Conservation (phyloP, 228 moss, liverwort and hornwort genomes). For the Sphagnum fallax region DNA sequence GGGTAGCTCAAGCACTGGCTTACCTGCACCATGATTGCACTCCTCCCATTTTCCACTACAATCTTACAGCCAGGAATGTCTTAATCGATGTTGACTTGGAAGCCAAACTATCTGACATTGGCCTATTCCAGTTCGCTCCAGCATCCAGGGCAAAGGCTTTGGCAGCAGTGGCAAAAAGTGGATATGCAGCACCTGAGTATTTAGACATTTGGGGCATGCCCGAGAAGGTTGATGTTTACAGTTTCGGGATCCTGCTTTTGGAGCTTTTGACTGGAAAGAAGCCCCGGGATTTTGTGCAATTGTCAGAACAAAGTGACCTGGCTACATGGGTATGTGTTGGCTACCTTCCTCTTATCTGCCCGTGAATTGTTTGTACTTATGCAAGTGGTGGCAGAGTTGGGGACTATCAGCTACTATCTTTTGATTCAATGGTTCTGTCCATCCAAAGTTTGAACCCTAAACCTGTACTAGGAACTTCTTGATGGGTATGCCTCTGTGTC, state of each 20-base stretch:
- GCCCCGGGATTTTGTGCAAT: neutral
- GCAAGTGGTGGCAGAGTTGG: too few relatives aligned
- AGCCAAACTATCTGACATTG: neutral
- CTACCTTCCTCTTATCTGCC: too few relatives aligned
- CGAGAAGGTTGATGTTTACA: neutral
- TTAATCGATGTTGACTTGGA: neutral
- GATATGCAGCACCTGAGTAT: neutral
- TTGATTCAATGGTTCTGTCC: too few relatives aligned
- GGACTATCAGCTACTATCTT: too few relatives aligned
- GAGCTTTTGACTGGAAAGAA: neutral
- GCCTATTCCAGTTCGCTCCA: neutral
- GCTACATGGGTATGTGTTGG: neutral
- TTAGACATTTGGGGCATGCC: neutral
- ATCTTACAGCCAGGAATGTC: neutral
- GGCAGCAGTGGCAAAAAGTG: neutral
- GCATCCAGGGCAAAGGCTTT: neutral
- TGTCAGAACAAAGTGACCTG: neutral
- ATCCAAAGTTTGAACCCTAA: too few relatives aligned
- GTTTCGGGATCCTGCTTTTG: neutral
- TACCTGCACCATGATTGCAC: neutral
- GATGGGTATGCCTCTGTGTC: too few relatives aligned
- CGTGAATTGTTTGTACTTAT: too few relatives aligned
- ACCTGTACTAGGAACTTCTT: too few relatives aligned
- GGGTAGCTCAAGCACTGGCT: neutral
- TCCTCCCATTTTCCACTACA: neutral